These are phyloP conservation scores for Diacronema lutheri DNA, from an alignment of 78 protist genomes.

Conservation along the genomic window DNA sequence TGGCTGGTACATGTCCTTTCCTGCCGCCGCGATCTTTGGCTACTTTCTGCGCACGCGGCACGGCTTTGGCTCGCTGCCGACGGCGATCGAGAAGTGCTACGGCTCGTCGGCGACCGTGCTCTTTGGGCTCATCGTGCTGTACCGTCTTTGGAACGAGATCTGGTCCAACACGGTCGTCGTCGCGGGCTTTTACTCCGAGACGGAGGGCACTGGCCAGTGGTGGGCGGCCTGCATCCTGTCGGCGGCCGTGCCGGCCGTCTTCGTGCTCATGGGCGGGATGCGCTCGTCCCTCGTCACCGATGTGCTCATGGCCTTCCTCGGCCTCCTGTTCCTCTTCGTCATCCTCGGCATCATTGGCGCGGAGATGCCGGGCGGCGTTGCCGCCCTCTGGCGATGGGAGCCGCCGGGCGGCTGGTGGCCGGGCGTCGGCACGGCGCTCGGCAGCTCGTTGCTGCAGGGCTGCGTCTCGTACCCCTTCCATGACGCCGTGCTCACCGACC, in stretches of 20 bases:
- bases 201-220: neutral
- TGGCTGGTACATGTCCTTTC: neutral
- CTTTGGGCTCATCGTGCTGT: neutral
- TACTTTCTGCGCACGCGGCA: neutral
- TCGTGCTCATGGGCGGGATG: conserved; percentile 3
- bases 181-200: neutral
- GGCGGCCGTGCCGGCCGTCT: neutral
- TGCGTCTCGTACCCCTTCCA: neutral
- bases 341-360: neutral
- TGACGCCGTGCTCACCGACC: conserved; percentile 26
- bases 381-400: neutral
- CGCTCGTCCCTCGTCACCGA: conserved; percentile 1
- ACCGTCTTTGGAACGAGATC: conserved; percentile 13
- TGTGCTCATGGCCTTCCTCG: neutral
- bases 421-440: neutral
- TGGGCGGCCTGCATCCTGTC: conserved; percentile 13
- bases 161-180: conserved; percentile 9
- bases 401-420: neutral
- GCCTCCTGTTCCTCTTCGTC: neutral
- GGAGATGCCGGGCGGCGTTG: neutral
- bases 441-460: neutral
- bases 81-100: neutral
- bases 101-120: neutral
- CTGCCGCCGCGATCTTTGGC: neutral
- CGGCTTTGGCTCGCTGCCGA: conserved; percentile 4